phyloP scores from a whole-genome alignment of 345 rosid genomes.

The Linum usitatissimum region DNA sequence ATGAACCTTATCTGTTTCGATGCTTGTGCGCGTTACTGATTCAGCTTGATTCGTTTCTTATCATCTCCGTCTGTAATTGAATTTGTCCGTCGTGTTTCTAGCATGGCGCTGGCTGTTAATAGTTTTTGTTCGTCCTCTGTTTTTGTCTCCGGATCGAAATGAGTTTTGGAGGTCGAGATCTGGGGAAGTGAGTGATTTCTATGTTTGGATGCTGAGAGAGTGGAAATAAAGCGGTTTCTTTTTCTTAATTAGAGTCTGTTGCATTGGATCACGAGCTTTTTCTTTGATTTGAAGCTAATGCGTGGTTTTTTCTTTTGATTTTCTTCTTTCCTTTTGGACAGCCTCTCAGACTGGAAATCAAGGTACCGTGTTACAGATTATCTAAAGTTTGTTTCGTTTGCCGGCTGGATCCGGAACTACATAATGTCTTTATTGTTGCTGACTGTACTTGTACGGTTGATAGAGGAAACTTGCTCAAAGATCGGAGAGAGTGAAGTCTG shows the following conservation, averaged over 20 bases:
- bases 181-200: conserved; percentile 19
- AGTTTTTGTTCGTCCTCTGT: not conserved
- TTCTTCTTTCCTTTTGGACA: conserved; percentile 10
- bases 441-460: not conserved
- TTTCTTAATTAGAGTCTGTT: not conserved
- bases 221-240: not conserved
- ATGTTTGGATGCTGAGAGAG: conserved; percentile 1
- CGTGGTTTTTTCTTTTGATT: not conserved
- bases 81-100: not conserved
- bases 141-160: not conserved
- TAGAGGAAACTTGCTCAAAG: conserved; percentile 47
- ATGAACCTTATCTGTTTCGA: not conserved
- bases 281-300: conserved; percentile 2
- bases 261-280: not conserved
- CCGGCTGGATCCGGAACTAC: not conserved
- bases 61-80: not conserved
- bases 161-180: not conserved
- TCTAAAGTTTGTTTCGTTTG: not conserved
- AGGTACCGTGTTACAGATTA: conserved; percentile 20
- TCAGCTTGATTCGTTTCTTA: not conserved
- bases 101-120: not conserved
- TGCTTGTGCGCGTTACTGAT: not conserved
- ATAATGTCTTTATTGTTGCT: not conserved
- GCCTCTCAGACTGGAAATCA: conserved; percentile 52
- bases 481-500: conserved; percentile 48